Evolutionary conservation across 495 filamentous ascomycete genomes (phyloP), one percentile per base, ranked within the genome.

Genomic region (Delitschia confertaspora): DNA sequence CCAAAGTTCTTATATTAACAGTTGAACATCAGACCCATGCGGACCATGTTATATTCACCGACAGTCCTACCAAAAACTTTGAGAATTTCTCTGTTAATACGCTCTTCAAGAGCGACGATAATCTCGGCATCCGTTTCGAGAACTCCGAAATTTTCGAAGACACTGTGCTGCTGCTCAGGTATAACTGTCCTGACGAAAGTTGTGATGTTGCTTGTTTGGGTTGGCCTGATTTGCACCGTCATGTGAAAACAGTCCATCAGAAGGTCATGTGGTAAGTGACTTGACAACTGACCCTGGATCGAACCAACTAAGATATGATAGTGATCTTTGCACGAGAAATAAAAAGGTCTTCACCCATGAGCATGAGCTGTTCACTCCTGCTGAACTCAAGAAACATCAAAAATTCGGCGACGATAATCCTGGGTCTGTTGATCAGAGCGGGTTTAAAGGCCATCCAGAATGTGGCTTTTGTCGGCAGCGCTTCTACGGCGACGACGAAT

Each of bases 301-400:
- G 3, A 10, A 2, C 13, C 24, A 10, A 27, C 14, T 45, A 24
- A 1, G 10, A 21, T 14, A 25, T 25, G 11, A 8, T 40, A 79
- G 75, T 64, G 87, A 95, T 62, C 72, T 96, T 11, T 99, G 91
- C 62, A 89, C 87, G 1, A 66, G 85, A 26, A 84, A 95, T 64
- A 96, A 99, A 68, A 95, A 95, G 50, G 88, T 95, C 26, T 99
- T 99, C 51, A 95, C 91, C 0, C 93, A 96, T 61, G 91, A 99
- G 64, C 91, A 99, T 57, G 85, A 85, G 17, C 71, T 99, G n/a
- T 95, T 95, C 57, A 83, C 83, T 3, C 65, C 70, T n/a, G 72
- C 78, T 37, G 83, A 88, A 52, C 65, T 96, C 27, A 76, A 78
- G 36, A 85, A 78, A 50, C 91, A 99, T 58, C 88, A 96, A 72